These are phyloP conservation scores for Apiotrichum sp. DNA, from an alignment of 1,284 basidiomycete species.

Conservation along the genomic window DNA sequence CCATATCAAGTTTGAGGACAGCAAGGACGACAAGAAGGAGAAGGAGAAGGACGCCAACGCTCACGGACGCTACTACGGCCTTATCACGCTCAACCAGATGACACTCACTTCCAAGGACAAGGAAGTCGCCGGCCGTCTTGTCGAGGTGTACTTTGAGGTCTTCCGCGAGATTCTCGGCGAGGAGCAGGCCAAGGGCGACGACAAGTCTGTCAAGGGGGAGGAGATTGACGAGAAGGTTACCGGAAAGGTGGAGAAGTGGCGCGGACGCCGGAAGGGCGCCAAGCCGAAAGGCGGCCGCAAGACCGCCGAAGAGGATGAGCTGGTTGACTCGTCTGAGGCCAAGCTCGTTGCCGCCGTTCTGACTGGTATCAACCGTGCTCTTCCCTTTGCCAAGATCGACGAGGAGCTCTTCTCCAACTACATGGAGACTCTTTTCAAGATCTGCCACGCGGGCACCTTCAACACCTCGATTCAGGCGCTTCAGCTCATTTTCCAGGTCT, in stretches of 20 bases:
- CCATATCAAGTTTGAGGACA: slow-evolving; percentile 48
- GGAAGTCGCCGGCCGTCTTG: slow-evolving; percentile 71
- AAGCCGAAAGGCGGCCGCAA: slow-evolving; percentile 42
- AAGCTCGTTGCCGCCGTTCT: slow-evolving; percentile 85
- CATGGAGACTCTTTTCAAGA: slow-evolving; percentile 88
- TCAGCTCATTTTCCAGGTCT: slow-evolving; percentile 82
- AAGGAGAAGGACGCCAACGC: slow-evolving; percentile 50
- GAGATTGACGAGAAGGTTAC: slow-evolving; percentile 44
- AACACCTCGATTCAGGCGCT: slow-evolving; percentile 94
- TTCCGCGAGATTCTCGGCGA: slow-evolving; percentile 81
- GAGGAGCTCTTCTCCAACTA: slow-evolving; percentile 70
- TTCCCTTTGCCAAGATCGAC: slow-evolving; percentile 78
- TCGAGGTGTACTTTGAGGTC: slow-evolving; percentile 91
- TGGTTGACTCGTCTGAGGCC: slow-evolving; percentile 73
- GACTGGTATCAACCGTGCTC: slow-evolving; percentile 89
- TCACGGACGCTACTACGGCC: slow-evolving; percentile 82
- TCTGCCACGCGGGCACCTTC: slow-evolving; percentile 85
- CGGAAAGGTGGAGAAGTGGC: slow-evolving; percentile 48
- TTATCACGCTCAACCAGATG: slow-evolving; percentile 92
- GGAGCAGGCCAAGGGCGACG: slow-evolving; percentile 35
- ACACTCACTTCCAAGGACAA: slow-evolving; percentile 68
- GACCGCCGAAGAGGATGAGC: slow-evolving; percentile 46
- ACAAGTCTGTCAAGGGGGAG: slow-evolving; percentile 44
- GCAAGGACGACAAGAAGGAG: slow-evolving; percentile 31
- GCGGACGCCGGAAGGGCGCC: slow-evolving; percentile 43